Conservation (phyloP, 371 early-diverging fungal species). For the Neoconidiobolus thromboides region DNA sequence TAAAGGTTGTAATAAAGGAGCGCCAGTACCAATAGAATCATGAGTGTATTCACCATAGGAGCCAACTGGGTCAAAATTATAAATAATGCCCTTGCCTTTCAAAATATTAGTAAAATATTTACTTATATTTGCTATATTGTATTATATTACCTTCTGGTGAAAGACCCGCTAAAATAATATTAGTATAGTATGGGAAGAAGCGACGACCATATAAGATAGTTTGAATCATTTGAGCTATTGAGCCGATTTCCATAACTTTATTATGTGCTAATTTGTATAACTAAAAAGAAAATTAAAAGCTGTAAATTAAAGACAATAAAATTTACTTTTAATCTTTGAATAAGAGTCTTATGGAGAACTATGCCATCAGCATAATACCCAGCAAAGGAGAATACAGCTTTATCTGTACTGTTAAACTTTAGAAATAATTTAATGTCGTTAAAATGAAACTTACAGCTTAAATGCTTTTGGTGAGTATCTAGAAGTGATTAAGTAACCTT, state of each 20-base stretch:
- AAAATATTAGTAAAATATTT: not conserved
- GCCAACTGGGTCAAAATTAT: constrained; percentile 94
- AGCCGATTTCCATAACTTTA: constrained; percentile 67
- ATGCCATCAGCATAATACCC: constrained; percentile 93
- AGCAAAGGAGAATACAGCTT: constrained; percentile 67
- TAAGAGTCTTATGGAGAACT: constrained; percentile 65
- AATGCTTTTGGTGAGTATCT: constrained; percentile 88
- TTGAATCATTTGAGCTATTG: constrained; percentile 88
- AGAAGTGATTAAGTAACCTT: constrained; percentile 90
- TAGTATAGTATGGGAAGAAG: constrained; percentile 97
- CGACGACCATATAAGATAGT: constrained; percentile 86
- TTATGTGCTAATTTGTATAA: constrained; percentile 84
- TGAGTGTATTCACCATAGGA: constrained; percentile 67
- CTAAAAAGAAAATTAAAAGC: constrained; percentile 18
- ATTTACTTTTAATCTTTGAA: constrained; percentile 71
- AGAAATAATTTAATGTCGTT: not conserved
- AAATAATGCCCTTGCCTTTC: constrained; percentile 72
- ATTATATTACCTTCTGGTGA: constrained; percentile 54
- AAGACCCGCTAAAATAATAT: constrained; percentile 81
- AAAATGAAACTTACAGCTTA: constrained; percentile 29
- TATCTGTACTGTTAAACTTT: constrained; percentile 37
- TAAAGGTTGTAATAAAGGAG: constrained; percentile 92
- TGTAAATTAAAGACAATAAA: not conserved
- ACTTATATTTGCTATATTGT: not conserved
- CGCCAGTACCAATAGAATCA: constrained; percentile 80